Evolutionary conservation across 148 eudicot species (phyloP).

Genomic region (Vaccinium corymbosum): DNA sequence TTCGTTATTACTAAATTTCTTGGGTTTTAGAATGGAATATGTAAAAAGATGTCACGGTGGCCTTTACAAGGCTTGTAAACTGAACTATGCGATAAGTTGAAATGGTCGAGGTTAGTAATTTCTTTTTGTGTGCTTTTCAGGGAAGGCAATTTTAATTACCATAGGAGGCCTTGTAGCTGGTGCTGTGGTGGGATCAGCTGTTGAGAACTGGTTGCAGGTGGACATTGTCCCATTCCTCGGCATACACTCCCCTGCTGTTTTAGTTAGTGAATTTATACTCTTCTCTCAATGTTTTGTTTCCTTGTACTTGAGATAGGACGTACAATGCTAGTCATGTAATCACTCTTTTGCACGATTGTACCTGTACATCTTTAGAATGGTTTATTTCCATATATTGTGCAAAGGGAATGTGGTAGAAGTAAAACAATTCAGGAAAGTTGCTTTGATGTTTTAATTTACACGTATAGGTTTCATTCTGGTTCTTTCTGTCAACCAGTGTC

Average conservation of each 20-base stretch:
- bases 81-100: not conserved
- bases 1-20: not conserved
- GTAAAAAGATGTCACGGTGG: not conserved
- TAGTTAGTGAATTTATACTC: conserved; percentile 42
- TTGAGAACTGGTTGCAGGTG: conserved; percentile 96
- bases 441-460: conserved; percentile 7
- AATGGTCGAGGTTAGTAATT: not conserved
- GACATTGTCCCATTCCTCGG: conserved; percentile 94
- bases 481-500: not conserved
- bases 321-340: conserved; percentile 17
- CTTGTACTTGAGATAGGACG: conserved; percentile 67
- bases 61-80: not conserved
- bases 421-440: conserved; percentile 16
- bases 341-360: conserved; percentile 34
- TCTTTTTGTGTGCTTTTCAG: conserved; percentile 37
- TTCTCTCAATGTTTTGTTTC: conserved; percentile 84
- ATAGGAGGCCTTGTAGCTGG: conserved; percentile 90
- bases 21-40: not conserved
- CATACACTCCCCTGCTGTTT: conserved; percentile 79
- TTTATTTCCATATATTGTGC: conserved; percentile 49
- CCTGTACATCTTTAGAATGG: conserved; percentile 34
- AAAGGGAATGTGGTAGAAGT: conserved; percentile 43
- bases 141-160: conserved; percentile 83
- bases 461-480: not conserved
- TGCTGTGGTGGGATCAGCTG: conserved; percentile 87